These are phyloP conservation scores for Themeda triandra DNA, from an alignment of 176 grass and related monocot genomes.

Conservation along the genomic window DNA sequence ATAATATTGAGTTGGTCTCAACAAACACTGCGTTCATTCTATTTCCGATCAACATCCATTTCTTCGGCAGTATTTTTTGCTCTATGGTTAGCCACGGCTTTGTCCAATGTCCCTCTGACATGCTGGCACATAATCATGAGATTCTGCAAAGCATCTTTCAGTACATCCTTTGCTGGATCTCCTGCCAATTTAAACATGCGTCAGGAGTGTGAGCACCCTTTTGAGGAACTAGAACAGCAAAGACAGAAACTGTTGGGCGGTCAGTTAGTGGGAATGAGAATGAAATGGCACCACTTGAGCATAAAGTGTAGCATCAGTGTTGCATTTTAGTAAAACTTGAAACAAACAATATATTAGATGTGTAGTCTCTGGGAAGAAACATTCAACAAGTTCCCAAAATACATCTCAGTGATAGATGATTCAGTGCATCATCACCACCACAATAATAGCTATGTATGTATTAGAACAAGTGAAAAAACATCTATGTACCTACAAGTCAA, in stretches of 20 bases:
- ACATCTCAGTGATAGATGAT: background rate
- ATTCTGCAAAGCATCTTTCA: slow-evolving; percentile 68
- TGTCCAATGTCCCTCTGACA: slow-evolving; percentile 59
- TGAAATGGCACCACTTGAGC: background rate
- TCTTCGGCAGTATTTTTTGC: slow-evolving; percentile 16
- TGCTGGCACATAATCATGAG: slow-evolving; percentile 58
- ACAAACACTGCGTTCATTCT: background rate
- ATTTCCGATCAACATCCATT: slow-evolving; percentile 30
- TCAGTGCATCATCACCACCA: background rate
- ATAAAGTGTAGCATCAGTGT: background rate
- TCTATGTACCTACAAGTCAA: background rate
- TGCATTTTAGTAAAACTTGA: background rate
- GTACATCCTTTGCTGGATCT: slow-evolving; percentile 64
- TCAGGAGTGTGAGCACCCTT: background rate
- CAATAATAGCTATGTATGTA: background rate
- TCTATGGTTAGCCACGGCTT: slow-evolving; percentile 40
- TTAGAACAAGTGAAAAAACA: slow-evolving; percentile 17
- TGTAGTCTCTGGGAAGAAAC: background rate
- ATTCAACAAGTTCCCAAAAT: background rate
- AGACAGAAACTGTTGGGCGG: background rate
- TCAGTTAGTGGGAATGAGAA: slow-evolving; percentile 7
- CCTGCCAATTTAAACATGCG: slow-evolving; percentile 31
- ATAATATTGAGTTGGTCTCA: background rate
- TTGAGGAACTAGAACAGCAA: background rate
- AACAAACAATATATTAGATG: background rate